Base-by-base conservation (phyloP, 495 filamentous ascomycete genomes). In the Halenospora varia region DNA sequence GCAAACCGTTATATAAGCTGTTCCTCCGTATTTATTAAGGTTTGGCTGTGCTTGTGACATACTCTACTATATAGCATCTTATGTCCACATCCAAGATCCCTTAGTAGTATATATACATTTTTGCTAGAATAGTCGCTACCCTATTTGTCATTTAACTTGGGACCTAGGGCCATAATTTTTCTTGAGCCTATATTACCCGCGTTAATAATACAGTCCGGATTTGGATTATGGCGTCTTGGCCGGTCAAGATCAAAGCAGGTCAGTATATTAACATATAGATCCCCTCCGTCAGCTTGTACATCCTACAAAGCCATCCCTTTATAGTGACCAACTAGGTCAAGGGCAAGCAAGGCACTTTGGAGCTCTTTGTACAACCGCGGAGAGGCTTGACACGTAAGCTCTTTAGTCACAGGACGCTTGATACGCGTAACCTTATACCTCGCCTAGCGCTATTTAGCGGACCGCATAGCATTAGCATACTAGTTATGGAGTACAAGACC, bases 251-350 rank as follows among this genome's bases (percentile, higher is more conserved):
- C 10, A 26, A 66, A 40, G 67, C 66, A 10, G 63, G 67, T 17
- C 60, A 69, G 49, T 68, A 68, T 42, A 59, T 69, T 17, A 49
- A 55, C 45, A 35, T 69, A 3, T 69, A 55, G 67, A 62, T 68
- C 25, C 66, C 66, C 8, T 44, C 55, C 41, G 25, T n/a, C n/a
- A n/a, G n/a, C n/a, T n/a, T n/a, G n/a, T n/a, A n/a, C n/a, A n/a
- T n/a, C n/a, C n/a, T n/a, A n/a, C n/a, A n/a, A n/a, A n/a, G n/a
- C n/a, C n/a, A n/a, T n/a, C n/a, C n/a, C n/a, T n/a, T n/a, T n/a
- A n/a, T n/a, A n/a, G n/a, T n/a, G n/a, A n/a, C n/a, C n/a, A n/a
- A n/a, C n/a, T n/a, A n/a, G n/a, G n/a, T n/a, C n/a, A n/a, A n/a
- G n/a, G n/a, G n/a, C n/a, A n/a, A n/a, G n/a, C n/a, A n/a, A n/a